A percentile compares a stretch with the other conserved stretches of the same genome.
Evolutionary conservation across 768 basidiomycete species (phyloP).

Genomic region (Crucibulum laeve): DNA sequence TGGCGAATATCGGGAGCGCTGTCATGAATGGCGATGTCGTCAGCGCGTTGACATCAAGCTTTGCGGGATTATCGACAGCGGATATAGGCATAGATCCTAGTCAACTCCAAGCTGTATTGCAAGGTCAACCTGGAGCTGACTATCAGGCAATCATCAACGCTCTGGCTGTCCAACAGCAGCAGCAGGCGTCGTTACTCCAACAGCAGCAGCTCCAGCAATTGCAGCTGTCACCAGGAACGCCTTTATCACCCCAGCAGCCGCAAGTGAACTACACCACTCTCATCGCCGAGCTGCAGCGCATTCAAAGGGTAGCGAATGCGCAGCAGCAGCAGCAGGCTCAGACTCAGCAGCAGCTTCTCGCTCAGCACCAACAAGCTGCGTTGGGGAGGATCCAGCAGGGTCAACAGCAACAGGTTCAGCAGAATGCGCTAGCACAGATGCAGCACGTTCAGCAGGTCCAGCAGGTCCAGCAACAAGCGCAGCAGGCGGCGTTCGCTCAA

Average conservation of each 20-base stretch:
- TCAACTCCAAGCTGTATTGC: conserved; percentile 25
- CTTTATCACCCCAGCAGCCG: conserved; percentile 5
- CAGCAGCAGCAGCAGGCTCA: too few relatives aligned
- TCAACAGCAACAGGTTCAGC: too few relatives aligned
- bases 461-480: too few relatives aligned
- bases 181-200: too few relatives aligned
- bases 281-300: conserved; percentile 15
- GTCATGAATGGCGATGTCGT: background rate
- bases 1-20: background rate
- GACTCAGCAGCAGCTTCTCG: too few relatives aligned
- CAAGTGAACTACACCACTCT: conserved; percentile 16
- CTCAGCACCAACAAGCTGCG: too few relatives aligned
- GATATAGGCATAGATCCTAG: conserved; percentile 13
- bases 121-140: conserved; percentile 25
- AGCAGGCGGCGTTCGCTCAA: too few relatives aligned
- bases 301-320: conserved; percentile 11
- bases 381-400: too few relatives aligned
- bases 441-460: too few relatives aligned
- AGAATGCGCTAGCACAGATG: too few relatives aligned
- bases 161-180: conserved; percentile 12
- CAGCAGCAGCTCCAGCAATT: conserved; percentile 21
- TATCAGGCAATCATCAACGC: conserved; percentile 28
- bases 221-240: conserved; percentile 3
- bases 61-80: conserved; percentile 10
- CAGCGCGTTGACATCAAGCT: background rate